Base-by-base conservation (phyloP, 805 yeast species). In the Candida odintsovae region DNA sequence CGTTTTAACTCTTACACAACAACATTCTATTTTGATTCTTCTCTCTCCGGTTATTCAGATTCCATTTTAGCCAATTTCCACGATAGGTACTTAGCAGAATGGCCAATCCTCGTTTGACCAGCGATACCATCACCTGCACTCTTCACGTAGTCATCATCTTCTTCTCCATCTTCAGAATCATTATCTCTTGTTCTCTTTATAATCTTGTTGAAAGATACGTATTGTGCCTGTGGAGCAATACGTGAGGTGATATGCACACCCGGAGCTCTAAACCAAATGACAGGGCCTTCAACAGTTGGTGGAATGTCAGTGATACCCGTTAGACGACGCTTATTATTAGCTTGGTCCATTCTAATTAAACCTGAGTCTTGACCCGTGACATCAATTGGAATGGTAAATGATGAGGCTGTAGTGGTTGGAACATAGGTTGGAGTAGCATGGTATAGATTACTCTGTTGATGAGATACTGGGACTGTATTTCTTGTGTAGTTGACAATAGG, bases 41-140 rank as follows among this genome's bases (percentile, higher is more conserved):
- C 16, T 13, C 23, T 42, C 13, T 23, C 35, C 23, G 26, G 18
- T 11, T 38, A 25, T 8, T 9, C 38, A 40, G 41, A 29, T 12
- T 41, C 44, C 19, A 50, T 16, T 31, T 57, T 57, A 6, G 46
- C 49, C 35, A 49, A 48, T 59, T 75, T 78, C 76, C 76, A 81
- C 2, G 88, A 86, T 59, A 89, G 63, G 59, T 86, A 90, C 57
- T 74, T 72, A 2, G 89, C 87, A 43, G 86, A 77, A 57, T 88
- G 95, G 6, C 95, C 89, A 33, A 82, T 60, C 33, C 75, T 75
- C 23, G 63, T 52, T 4, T 58, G 49, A 11, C 62, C 63, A 12
- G 47, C 52, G 22, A 52, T 39, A 44, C 57, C 72, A 45, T 10
- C 65, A 2, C 62, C 62, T 9, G 59, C 56, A 16, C 13, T 38